Base-by-base conservation (phyloP, 352 stramenopile species). In the Phytopythium sindhum region DNA sequence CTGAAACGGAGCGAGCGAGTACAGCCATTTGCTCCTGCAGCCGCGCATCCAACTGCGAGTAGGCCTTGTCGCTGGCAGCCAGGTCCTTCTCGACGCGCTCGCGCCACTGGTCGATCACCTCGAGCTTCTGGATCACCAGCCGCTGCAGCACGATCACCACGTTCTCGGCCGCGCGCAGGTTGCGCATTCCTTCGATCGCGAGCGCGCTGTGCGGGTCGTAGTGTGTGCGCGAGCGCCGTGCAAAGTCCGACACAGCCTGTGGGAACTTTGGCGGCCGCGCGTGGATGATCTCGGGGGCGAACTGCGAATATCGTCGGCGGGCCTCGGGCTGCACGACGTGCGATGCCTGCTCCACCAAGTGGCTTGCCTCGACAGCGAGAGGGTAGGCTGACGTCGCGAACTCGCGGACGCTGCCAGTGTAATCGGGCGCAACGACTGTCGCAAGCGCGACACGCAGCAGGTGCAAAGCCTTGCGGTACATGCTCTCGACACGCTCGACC, bases 61-160 rank as follows among this genome's bases (percentile, higher is more conserved):
- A 81, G 3, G 72, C 73, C 23, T 68, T 74, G 47, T 93, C 84
- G 50, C 81, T 81, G 24, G 66, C 66, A 29, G 78, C 81, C 33
- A 77, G 70, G 57, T 93, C 84, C 59, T 82, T 84, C 28, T 77
- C 81, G 0, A 95, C 75, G 57, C 88, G 75, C 8, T 66, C 60
- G 53, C 86, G 84, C 86, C 86, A 95, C 62, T 89, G 81, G 19
- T 91, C 83, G 24, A 95, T 77, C n/a, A 86, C 63, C 65, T 93
- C 84, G 4, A 91, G 71, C 66, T 95, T 95, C 60, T 90, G 77
- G 42, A 92, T 88, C 63, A 93, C 86, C 35, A 93, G 75, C 7
- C 84, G 83, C 65, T 95, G 86, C 63, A 91, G 63, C 67, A 92
- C 72, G 70, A 95, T 90, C 47, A 93, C 64, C 19, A 91, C 77